Conservation (phyloP, 2,329 filamentous ascomycete species). For the Alternaria metachromatica region DNA sequence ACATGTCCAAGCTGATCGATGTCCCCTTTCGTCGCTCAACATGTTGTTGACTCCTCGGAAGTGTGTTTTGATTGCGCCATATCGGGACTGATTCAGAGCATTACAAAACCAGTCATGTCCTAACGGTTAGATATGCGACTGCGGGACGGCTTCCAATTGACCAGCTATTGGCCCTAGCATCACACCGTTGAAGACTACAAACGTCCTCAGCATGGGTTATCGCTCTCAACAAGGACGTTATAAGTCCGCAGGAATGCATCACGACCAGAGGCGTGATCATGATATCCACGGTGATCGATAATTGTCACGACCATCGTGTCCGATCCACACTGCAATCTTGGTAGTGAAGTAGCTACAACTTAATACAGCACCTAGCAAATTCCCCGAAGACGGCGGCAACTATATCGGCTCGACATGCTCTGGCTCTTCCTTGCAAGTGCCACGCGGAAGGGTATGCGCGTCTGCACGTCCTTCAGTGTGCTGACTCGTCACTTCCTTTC, state of each 20-base stretch:
- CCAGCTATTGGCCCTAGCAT: background rate
- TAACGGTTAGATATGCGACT: background rate
- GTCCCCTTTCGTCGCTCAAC: conserved; percentile 10
- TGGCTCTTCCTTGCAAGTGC: background rate
- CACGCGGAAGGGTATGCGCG: background rate
- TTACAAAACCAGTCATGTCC: background rate
- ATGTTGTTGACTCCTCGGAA: conserved; percentile 5
- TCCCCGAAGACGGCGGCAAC: conserved; percentile 1
- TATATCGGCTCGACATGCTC: conserved; percentile 7
- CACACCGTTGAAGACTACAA: background rate
- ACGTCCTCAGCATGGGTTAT: background rate
- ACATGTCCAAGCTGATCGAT: conserved; percentile 5
- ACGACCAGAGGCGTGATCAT: background rate
- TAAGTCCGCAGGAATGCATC: background rate
- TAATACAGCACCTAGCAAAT: background rate
- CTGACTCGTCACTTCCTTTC: background rate
- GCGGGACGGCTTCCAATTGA: conserved; percentile 1
- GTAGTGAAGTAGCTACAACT: background rate
- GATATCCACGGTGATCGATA: background rate
- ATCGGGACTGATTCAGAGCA: background rate
- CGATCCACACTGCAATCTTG: conserved; percentile 1
- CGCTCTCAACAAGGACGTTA: background rate
- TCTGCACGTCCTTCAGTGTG: conserved; percentile 2
- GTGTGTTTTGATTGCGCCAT: background rate
- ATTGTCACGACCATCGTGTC: background rate